A percentile compares a stretch with the other conserved stretches of the same genome.
phyloP scores from a whole-genome alignment of 2,329 filamentous ascomycete species.

The Endocalyx cinctus region DNA sequence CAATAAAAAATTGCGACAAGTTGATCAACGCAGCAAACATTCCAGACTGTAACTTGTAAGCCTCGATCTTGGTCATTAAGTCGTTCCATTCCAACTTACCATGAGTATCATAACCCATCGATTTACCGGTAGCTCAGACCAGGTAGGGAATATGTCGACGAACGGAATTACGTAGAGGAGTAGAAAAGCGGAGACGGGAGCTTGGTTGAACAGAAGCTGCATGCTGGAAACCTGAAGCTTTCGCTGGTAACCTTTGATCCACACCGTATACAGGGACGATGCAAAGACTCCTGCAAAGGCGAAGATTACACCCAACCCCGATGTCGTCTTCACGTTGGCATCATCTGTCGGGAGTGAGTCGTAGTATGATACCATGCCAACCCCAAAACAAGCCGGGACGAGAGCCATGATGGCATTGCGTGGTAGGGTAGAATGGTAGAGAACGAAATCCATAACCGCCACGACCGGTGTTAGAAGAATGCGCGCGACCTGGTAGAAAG shows the following conservation, averaged over 20 bases:
- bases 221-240: slow-evolving; percentile 63
- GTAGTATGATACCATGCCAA: slow-evolving; percentile 64
- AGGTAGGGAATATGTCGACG: slow-evolving; percentile 57
- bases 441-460: slow-evolving; percentile 58
- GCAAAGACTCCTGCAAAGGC: slow-evolving; percentile 60
- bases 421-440: slow-evolving; percentile 56
- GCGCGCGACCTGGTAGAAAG: slow-evolving; percentile 66
- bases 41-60: slow-evolving; percentile 46
- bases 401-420: slow-evolving; percentile 49
- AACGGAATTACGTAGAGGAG: slow-evolving; percentile 64
- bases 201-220: slow-evolving; percentile 66
- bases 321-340: slow-evolving; percentile 50
- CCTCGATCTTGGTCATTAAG: not conserved
- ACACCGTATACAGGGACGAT: slow-evolving; percentile 64
- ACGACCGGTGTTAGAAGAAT: slow-evolving; percentile 64
- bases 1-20: slow-evolving; percentile 59
- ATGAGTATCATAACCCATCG: slow-evolving; percentile 56
- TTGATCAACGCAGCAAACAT: slow-evolving; percentile 62
- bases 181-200: slow-evolving; percentile 57
- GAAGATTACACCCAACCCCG: slow-evolving; percentile 56
- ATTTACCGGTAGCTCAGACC: slow-evolving; percentile 44
- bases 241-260: slow-evolving; percentile 62
- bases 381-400: slow-evolving; percentile 58
- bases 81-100: slow-evolving; percentile 32
- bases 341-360: slow-evolving; percentile 52